Conservation (phyloP, 2,329 filamentous ascomycete genomes). For the Dactylonectria estremocensis region DNA sequence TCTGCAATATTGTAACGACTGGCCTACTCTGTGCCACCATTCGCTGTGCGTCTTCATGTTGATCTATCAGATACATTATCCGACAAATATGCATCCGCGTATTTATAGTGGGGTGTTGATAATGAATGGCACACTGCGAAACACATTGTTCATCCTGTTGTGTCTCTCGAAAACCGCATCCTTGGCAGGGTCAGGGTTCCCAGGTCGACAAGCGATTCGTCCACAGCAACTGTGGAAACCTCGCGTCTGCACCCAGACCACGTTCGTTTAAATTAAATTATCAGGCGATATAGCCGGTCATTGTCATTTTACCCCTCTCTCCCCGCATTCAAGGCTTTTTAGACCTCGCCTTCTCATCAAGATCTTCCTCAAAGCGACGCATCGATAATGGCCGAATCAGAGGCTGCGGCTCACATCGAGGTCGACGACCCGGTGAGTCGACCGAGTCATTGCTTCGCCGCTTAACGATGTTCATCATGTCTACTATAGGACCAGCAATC, state of each 20-base stretch:
- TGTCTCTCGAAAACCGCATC: background rate
- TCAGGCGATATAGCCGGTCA: background rate
- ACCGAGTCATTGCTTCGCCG: background rate
- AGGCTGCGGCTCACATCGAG: background rate
- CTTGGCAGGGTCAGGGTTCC: background rate
- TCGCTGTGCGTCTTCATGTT: too few species aligned
- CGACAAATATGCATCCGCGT: too few species aligned
- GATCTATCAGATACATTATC: too few species aligned
- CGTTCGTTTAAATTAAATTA: background rate
- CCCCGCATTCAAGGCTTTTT: background rate
- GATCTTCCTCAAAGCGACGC: background rate
- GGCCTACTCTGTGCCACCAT: too few species aligned
- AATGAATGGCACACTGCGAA: too few species aligned
- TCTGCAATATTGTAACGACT: too few species aligned
- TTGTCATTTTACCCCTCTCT: background rate
- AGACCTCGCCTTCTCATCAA: background rate
- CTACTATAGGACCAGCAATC: background rate
- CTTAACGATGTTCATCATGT: background rate
- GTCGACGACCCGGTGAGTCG: background rate
- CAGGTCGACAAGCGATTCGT: background rate
- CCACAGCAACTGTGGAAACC: background rate
- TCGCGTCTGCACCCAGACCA: background rate
- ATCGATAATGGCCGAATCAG: background rate
- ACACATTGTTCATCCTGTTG: too few species aligned
- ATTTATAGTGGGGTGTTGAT: too few species aligned